Evolutionary conservation across 83 land plant species (phyloP).

Genomic region (Diphasiastrum complanatum): DNA sequence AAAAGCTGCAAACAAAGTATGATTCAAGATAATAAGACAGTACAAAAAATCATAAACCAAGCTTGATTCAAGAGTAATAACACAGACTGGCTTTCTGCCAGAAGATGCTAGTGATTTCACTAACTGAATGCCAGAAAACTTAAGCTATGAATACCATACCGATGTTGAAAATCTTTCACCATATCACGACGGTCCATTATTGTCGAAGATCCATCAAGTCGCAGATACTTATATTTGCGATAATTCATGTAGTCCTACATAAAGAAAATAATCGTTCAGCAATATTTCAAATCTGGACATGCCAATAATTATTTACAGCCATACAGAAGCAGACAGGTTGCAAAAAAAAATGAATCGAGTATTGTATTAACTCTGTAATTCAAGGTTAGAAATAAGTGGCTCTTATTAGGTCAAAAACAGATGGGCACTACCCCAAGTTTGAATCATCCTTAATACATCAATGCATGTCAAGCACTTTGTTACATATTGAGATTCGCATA

Average conservation of each 20-base stretch:
- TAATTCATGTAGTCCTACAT: slow-evolving; percentile 99
- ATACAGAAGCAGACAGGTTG: too few species aligned
- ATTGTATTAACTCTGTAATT: too few species aligned
- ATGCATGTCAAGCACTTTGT: too few species aligned
- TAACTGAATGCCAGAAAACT: background rate
- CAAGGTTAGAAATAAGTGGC: too few species aligned
- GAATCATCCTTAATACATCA: too few species aligned
- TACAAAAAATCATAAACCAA: background rate
- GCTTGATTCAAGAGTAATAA: background rate
- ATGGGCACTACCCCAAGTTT: too few species aligned
- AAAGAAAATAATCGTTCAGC: slow-evolving; percentile 3
- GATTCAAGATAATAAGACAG: background rate
- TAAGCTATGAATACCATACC: slow-evolving; percentile 42
- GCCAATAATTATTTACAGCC: background rate
- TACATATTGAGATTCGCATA: too few species aligned
- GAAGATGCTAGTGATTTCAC: too few species aligned
- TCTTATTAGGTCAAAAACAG: too few species aligned
- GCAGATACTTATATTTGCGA: slow-evolving; percentile 79
- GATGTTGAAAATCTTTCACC: slow-evolving; percentile 91
- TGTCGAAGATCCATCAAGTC: slow-evolving; percentile 94
- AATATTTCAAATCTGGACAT: background rate
- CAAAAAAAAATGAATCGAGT: too few species aligned
- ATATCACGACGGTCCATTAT: slow-evolving; percentile 94
- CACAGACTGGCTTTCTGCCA: slow-evolving; percentile 1
- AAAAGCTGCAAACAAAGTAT: too few species aligned